These are phyloP conservation scores for Tuber borchii DNA, from an alignment of 495 filamentous ascomycete species.

Conservation along the genomic window DNA sequence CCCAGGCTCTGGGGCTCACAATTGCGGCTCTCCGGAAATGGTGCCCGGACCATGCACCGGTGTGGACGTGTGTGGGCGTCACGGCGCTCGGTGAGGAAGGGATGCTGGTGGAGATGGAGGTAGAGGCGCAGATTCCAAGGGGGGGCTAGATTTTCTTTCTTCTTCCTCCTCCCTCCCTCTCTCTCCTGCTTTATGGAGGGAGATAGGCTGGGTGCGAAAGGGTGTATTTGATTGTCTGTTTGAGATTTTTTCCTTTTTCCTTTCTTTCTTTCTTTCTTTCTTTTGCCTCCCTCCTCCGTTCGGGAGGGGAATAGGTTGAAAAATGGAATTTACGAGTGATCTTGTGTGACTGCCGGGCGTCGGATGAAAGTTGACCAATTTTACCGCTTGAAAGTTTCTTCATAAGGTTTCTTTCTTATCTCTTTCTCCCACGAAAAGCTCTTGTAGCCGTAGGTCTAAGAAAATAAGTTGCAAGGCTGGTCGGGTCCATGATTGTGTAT, in stretches of 20 bases:
- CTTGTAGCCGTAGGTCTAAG: background rate
- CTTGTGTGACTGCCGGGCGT: background rate
- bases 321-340: background rate
- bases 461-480: too few species aligned
- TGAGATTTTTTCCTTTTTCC: background rate
- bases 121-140: conserved; percentile 45
- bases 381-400: background rate
- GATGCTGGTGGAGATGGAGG: conserved; percentile 57
- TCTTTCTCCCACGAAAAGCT: background rate
- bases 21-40: conserved; percentile 48
- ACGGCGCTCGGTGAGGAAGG: conserved; percentile 44
- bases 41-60: conserved; percentile 49
- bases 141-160: background rate
- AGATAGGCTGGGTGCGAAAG: too few species aligned
- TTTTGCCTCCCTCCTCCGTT: background rate
- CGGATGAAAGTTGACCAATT: background rate
- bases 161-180: too few species aligned
- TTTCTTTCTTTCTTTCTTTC: too few species aligned
- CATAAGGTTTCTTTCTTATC: background rate
- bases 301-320: background rate
- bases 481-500: too few species aligned
- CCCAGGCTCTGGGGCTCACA: conserved; percentile 46
- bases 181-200: too few species aligned
- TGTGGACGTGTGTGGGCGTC: conserved; percentile 51
- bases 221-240: background rate